phyloP scores from a whole-genome alignment of 257 asterid genomes.

The Solanum tarapatanum region DNA sequence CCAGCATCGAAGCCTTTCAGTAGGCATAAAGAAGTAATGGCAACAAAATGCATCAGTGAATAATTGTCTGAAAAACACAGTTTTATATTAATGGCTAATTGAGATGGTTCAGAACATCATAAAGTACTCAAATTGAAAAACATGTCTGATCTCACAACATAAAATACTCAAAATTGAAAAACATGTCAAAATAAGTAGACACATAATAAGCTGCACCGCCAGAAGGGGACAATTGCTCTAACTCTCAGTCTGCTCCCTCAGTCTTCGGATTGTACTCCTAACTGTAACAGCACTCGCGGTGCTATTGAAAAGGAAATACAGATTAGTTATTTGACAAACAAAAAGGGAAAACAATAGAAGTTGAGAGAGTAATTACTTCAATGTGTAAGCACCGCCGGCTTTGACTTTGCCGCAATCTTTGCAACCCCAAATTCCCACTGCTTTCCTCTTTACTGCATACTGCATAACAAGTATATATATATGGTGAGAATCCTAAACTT shows the following conservation, averaged over 20 bases:
- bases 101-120: background rate
- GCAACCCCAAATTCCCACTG: slow-evolving; percentile 5
- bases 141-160: background rate
- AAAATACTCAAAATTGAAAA: background rate
- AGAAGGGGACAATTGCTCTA: background rate
- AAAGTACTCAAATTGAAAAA: background rate
- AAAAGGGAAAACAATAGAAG: background rate
- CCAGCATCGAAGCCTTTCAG: background rate
- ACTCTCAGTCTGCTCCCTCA: slow-evolving; percentile 2
- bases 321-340: background rate
- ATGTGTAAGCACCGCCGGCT: slow-evolving; percentile 1
- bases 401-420: slow-evolving; percentile 1
- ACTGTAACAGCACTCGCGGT: slow-evolving; percentile 1
- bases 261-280: slow-evolving; percentile 1
- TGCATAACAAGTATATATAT: background rate
- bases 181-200: background rate
- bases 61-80: background rate
- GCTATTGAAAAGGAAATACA: background rate
- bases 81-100: background rate
- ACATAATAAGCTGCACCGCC: background rate
- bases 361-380: background rate
- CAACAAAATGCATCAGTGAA: background rate
- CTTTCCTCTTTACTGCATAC: slow-evolving; percentile 3
- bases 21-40: background rate
- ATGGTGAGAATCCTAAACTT: background rate